Conservation (phyloP, 805 yeast species). For the Hemisphaericaspora nanyangensis region DNA sequence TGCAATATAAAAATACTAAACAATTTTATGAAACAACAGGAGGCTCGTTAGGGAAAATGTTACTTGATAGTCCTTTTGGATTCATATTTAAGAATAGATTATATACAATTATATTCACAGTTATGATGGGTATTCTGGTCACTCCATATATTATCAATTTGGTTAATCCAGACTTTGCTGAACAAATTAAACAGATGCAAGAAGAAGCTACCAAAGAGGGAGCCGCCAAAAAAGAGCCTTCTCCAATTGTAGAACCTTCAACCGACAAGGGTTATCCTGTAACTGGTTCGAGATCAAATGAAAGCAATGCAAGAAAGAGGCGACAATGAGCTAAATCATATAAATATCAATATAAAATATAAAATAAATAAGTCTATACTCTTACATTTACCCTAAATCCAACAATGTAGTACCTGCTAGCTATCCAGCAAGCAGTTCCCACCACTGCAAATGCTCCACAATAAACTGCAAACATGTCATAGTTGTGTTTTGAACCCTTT, state of each 20-base stretch:
- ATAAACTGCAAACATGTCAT: constrained; percentile 29
- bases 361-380: constrained; percentile 9
- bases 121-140: constrained; percentile 23
- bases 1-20: constrained; percentile 19
- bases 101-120: constrained; percentile 32
- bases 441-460: constrained; percentile 26
- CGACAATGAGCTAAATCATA: neutral
- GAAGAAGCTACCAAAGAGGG: constrained; percentile 5
- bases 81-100: constrained; percentile 32
- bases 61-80: constrained; percentile 40
- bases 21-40: constrained; percentile 32
- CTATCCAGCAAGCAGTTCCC: constrained; percentile 26
- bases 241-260: neutral
- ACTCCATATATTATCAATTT: constrained; percentile 29
- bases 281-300: neutral
- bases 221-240: constrained; percentile 3
- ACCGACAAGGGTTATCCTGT: neutral
- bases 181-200: constrained; percentile 15
- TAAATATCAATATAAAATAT: neutral
- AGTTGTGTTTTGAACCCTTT: constrained; percentile 21
- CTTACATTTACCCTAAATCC: constrained; percentile 23
- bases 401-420: constrained; percentile 28
- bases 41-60: constrained; percentile 27
- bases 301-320: constrained; percentile 4
- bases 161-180: constrained; percentile 37